Evolutionary conservation across 2,329 filamentous ascomycete genomes (phyloP).

Genomic region (Thermochaetoides dissita): DNA sequence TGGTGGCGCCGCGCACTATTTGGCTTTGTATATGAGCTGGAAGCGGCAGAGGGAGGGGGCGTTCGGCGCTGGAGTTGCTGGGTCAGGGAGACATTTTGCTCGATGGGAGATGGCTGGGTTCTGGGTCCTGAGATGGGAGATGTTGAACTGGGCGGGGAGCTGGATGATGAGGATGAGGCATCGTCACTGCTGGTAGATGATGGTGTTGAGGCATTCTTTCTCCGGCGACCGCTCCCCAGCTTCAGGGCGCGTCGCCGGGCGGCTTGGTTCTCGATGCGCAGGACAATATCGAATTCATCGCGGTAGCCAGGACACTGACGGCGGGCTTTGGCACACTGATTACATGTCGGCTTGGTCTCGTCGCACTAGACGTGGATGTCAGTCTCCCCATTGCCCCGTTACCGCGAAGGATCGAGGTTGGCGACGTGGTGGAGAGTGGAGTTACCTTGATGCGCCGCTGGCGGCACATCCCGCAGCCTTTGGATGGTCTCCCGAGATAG

Average conservation of each 20-base stretch:
- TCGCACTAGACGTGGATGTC: conserved; percentile 37
- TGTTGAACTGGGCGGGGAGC: no score
- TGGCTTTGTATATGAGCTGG: not conserved
- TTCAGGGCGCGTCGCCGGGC: conserved; percentile 49
- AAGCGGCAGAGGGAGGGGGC: not conserved
- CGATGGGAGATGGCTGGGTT: no score
- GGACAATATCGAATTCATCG: conserved; percentile 58
- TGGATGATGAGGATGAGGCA: conserved; percentile 2
- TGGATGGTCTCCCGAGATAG: conserved; percentile 51
- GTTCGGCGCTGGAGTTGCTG: not conserved
- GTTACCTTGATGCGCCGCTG: conserved; percentile 58
- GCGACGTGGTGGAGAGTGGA: not conserved
- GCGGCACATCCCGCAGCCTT: conserved; percentile 62
- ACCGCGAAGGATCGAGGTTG: no score
- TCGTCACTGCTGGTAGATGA: conserved; percentile 11
- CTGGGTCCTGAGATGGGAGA: no score
- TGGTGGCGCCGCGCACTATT: conserved; percentile 10
- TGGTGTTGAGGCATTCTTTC: conserved; percentile 26
- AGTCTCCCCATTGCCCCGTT: no score
- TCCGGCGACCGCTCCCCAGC: conserved; percentile 17
- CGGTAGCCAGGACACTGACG: conserved; percentile 53
- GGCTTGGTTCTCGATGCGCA: conserved; percentile 57
- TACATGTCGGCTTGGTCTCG: conserved; percentile 51
- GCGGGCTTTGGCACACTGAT: conserved; percentile 49
- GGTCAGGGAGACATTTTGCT: no score